These are phyloP conservation scores for Leptodontidium sp. DNA, from an alignment of 2,329 filamentous ascomycete genomes.

Conservation along the genomic window DNA sequence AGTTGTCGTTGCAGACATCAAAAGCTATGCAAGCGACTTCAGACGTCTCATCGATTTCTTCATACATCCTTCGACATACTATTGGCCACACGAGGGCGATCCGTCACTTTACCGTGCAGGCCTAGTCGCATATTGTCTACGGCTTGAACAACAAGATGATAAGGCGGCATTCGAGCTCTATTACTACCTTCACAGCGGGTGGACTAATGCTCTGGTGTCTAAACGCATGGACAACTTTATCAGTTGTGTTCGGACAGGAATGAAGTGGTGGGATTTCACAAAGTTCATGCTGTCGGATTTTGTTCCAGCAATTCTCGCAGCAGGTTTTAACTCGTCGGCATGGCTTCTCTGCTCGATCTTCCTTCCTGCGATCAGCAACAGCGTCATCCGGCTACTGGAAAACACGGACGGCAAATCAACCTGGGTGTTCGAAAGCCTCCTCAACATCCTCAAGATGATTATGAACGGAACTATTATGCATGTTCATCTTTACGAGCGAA, in stretches of 20 bases:
- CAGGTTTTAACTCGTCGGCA: conserved; percentile 37
- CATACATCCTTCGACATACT: conserved; percentile 36
- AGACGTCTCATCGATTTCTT: conserved; percentile 42
- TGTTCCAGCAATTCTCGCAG: conserved; percentile 39
- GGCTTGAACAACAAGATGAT: conserved; percentile 34
- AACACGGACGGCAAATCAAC: conserved; percentile 21
- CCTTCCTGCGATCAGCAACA: conserved; percentile 34
- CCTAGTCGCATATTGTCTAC: conserved; percentile 41
- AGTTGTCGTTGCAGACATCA: conserved; percentile 37
- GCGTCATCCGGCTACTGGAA: conserved; percentile 27
- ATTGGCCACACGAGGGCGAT: conserved; percentile 44
- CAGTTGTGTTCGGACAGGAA: conserved; percentile 34
- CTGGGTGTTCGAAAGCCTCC: conserved; percentile 28
- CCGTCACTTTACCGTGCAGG: conserved; percentile 43
- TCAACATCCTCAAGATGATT: conserved; percentile 40
- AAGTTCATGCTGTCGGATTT: conserved; percentile 42
- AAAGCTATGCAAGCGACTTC: conserved; percentile 41
- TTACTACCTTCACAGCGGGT: conserved; percentile 44
- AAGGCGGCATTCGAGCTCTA: conserved; percentile 40
- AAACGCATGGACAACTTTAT: conserved; percentile 30
- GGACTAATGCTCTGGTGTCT: conserved; percentile 38
- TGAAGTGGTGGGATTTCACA: conserved; percentile 38
- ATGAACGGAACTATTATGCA: conserved; percentile 32
- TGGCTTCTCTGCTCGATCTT: conserved; percentile 41
- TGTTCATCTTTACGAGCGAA: background rate